These are phyloP conservation scores for Punctularia strigosozonata DNA, from an alignment of 768 basidiomycete species.

Conservation along the genomic window DNA sequence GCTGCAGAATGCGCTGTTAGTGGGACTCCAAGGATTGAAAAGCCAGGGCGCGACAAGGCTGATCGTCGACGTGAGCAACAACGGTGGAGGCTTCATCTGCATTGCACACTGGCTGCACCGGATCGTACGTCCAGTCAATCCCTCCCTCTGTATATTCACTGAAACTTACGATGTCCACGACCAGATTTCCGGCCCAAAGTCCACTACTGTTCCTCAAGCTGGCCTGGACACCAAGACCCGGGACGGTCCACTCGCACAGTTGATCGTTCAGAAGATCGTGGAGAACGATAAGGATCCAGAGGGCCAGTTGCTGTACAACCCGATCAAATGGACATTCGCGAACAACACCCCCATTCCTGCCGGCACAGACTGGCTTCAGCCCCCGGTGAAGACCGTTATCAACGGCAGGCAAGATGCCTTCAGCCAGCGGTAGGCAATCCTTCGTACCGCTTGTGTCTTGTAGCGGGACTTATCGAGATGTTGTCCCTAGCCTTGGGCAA, in stretches of 20 bases:
- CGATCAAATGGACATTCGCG: slow-evolving; percentile 34
- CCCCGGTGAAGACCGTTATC: slow-evolving; percentile 27
- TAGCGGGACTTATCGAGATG: slow-evolving; percentile 1
- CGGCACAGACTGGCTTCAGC: slow-evolving; percentile 34
- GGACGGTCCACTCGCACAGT: slow-evolving; percentile 34
- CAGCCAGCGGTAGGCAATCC: slow-evolving; percentile 23
- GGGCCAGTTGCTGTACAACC: slow-evolving; percentile 33
- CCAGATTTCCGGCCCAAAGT: slow-evolving; percentile 37
- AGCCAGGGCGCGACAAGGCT: slow-evolving; percentile 35
- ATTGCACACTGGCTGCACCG: slow-evolving; percentile 35
- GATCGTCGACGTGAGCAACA: slow-evolving; percentile 41
- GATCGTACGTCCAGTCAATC: slow-evolving; percentile 17
- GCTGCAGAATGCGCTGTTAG: slow-evolving; percentile 31
- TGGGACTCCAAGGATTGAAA: slow-evolving; percentile 36
- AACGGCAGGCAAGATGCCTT: slow-evolving; percentile 40
- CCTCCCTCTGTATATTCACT: neutral
- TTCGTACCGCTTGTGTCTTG: neutral
- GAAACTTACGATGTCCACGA: neutral
- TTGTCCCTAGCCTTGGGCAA: slow-evolving; percentile 15
- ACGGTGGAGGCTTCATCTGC: slow-evolving; percentile 40
- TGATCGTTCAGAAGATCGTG: slow-evolving; percentile 35
- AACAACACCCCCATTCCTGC: slow-evolving; percentile 30
- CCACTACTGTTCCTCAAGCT: slow-evolving; percentile 40
- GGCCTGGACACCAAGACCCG: slow-evolving; percentile 40
- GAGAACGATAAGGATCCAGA: slow-evolving; percentile 33